Evolutionary conservation across 352 stramenopile species (phyloP), one percentile per base, ranked within the genome.

Genomic region (Phytophthora podocarpi): DNA sequence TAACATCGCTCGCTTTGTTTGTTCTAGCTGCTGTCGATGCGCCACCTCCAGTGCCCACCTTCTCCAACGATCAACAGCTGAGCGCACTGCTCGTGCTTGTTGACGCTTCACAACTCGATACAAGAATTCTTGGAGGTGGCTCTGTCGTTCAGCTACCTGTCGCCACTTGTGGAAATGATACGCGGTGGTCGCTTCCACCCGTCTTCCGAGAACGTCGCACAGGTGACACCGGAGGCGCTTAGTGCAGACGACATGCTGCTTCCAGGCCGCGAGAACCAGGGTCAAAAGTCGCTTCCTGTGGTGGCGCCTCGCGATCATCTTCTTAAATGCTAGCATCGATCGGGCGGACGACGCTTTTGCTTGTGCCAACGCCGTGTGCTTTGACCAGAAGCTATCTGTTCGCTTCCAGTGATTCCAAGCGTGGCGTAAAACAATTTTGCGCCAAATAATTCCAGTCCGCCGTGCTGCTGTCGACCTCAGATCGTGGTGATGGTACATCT

Each of bases 91-190:
- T 39, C 40, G 57, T n/a, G 13, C 13, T 49, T 50, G 35, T 6
- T 46, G 34, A 6, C 30, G 30, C 20, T 49, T 63, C n/a, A 43
- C n/a, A 5, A 59, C 15, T 27, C 42, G 48, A 56, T 36, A 4
- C 37, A 64, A 45, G 3, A 43, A 4, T 31, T 35, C 4, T 7
- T 59, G 20, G 24, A 41, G 21, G 15, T 21, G 15, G 36, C 40
- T 49, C 8, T 52, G 42, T 13, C 10, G 37, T 24, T 59, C 43
- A 0, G 45, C 32, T 30, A 57, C 23, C 3, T 42, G 24, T 52
- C 27, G 34, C 63, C 63, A 67, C 28, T 23, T 51, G 9, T 63
- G 57, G 18, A 67, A 72, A 45, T 64, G 50, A 52, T 63, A 48
- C 37, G 31, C 36, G 2, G 49, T 41, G 3, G 48, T 59, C 13